Conservation (phyloP, 2,329 filamentous ascomycete genomes). For the Beauveria sp. region DNA sequence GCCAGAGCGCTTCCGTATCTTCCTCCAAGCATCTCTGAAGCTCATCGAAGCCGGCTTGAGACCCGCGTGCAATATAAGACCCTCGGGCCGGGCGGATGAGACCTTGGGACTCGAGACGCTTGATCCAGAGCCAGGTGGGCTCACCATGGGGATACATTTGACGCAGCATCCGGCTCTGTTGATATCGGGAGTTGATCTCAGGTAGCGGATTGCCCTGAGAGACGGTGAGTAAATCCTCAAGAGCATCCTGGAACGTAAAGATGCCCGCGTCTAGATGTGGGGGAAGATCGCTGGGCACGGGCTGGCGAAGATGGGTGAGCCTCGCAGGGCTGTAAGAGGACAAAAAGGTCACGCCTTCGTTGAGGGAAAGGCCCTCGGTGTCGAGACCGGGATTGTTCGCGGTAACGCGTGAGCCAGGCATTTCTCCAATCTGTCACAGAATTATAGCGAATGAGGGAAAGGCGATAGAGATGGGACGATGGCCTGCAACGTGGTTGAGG, state of each 20-base stretch:
- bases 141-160: slow-evolving; percentile 33
- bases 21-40: slow-evolving; percentile 26
- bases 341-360: slow-evolving; percentile 9
- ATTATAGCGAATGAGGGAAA: background rate
- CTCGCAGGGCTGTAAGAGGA: slow-evolving; percentile 39
- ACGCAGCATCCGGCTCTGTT: slow-evolving; percentile 29
- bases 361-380: slow-evolving; percentile 15
- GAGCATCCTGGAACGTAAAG: slow-evolving; percentile 50
- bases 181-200: slow-evolving; percentile 29
- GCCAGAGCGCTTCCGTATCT: slow-evolving; percentile 23
- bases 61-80: slow-evolving; percentile 24
- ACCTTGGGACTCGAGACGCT: slow-evolving; percentile 28
- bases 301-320: slow-evolving; percentile 39
- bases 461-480: background rate
- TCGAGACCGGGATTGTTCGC: background rate
- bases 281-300: slow-evolving; percentile 37
- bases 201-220: slow-evolving; percentile 35
- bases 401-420: background rate
- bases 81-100: slow-evolving; percentile 16
- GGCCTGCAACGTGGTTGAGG: background rate
- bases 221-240: slow-evolving; percentile 48
- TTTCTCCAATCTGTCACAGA: background rate
- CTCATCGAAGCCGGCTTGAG: slow-evolving; percentile 20
- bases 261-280: slow-evolving; percentile 26
- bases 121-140: slow-evolving; percentile 35